Base-by-base conservation (phyloP, 805 yeast species). In the Cyberlindnera euphorbiae region DNA sequence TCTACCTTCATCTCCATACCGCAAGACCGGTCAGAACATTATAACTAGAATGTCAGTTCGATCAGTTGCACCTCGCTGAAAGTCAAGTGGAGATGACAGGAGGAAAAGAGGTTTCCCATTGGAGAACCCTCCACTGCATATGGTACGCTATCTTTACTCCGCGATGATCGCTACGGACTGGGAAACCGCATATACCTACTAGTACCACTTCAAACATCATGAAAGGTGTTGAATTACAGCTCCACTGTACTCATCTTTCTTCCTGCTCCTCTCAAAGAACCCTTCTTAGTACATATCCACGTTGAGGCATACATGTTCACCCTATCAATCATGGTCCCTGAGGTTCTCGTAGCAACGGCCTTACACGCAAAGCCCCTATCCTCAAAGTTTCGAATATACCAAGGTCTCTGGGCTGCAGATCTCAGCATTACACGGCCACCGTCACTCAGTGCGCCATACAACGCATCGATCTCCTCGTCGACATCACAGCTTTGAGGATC, bases 221-320 rank as follows among this genome's bases (percentile, higher is more conserved):
- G n/a, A n/a, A n/a, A n/a, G n/a, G n/a, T n/a, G n/a, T n/a, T n/a
- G n/a, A n/a, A n/a, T n/a, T 46, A 50, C 30, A 48, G 38, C n/a
- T 41, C 41, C 13, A 56, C 38, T 6, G 50, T 39, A 33, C 59
- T 56, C 60, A 55, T 42, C 49, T 36, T 47, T 45, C 39, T 41
- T 17, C 8, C 28, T 6, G 15, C 18, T n/a, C 6, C 15, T n/a
- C n/a, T n/a, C n/a, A n/a, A n/a, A 7, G 15, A 11, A 3, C 30
- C 25, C 9, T 29, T 42, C 55, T 82, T 82, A 19, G 80, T 77
- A 57, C 89, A 81, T 14, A 85, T 75, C 94, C 94, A 84, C 2
- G 94, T 83, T 3, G 90, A 81, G 4, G 94, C 93, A 56, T 84
- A 84, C 94, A 84, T 84, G 60, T 85, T 84, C 45, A 78, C 82